Conservation (phyloP, 2,329 filamentous ascomycete species). For the Elsinoe batatas region DNA sequence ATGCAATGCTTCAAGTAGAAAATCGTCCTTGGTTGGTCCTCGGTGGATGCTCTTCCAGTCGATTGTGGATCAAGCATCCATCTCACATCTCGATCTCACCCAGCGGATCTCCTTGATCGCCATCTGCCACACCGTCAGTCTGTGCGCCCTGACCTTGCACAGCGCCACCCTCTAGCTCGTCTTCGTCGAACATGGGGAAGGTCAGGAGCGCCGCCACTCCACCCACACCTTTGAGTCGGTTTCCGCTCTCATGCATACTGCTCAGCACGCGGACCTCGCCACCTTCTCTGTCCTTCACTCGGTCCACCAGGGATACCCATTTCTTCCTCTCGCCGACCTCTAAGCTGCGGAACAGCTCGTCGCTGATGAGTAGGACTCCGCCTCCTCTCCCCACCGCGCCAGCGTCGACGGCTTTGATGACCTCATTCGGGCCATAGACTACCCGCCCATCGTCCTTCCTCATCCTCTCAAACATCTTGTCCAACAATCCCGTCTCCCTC, state of each 20-base stretch:
- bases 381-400: conserved; percentile 83
- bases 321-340: conserved; percentile 65
- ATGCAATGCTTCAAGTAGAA: too few relatives aligned
- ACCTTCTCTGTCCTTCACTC: conserved; percentile 68
- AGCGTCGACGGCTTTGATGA: conserved; percentile 71
- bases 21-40: too few relatives aligned
- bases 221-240: conserved; percentile 70
- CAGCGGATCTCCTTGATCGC: conserved; percentile 4
- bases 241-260: conserved; percentile 87
- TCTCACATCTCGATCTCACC: conserved; percentile 10
- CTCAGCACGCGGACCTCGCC: conserved; percentile 85
- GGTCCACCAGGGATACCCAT: conserved; percentile 80
- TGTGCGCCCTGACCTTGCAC: conserved; percentile 14
- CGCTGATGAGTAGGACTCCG: conserved; percentile 76
- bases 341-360: conserved; percentile 75
- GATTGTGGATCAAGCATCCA: too few relatives aligned
- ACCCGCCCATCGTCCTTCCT: conserved; percentile 78
- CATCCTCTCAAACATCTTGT: conserved; percentile 68
- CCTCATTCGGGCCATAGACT: conserved; percentile 80
- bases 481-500: conserved; percentile 73
- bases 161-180: conserved; percentile 40
- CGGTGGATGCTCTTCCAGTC: too few relatives aligned
- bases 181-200: conserved; percentile 73
- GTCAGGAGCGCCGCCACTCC: conserved; percentile 85
- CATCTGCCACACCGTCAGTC: background rate